Evolutionary conservation across 257 asterid genomes (phyloP), one percentile per base, ranked within the genome.

Genomic region (Striga asiatica): DNA sequence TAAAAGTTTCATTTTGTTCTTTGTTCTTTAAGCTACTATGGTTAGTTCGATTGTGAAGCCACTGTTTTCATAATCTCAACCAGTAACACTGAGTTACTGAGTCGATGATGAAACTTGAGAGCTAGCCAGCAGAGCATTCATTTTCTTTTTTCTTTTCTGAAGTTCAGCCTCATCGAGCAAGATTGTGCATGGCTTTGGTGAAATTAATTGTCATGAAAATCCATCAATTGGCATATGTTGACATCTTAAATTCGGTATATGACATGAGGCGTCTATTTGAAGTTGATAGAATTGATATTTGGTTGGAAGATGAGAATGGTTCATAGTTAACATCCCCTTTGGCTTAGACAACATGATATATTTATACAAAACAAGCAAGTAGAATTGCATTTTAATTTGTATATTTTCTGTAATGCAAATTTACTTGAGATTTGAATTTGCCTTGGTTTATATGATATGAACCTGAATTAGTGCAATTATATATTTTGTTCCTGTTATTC

Each of bases 61-160:
- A 49, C 14, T 6, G 7, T 48, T 35, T 25, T 28, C 54, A 41
- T 39, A 24, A 39, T 45, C 54, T 45, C 28, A 68, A 55, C 54
- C 55, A 29, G 63, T 25, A 41, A 19, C 49, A 37, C 58, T 27
- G 61, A 46, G 39, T 37, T 22, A 53, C 58, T 24, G 47, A 43
- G 8, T 43, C 49, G 18, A 42, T 17, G 19, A 43, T 18, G 2
- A 16, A 18, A 46, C 16, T 19, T 16, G 21, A 34, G 32, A 11
- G 31, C 62, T 13, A 31, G 50, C 43, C 32, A 53, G 27, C 22
- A 52, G 50, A 45, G 10, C n/a, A 7, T n/a, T n/a, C n/a, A n/a
- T n/a, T n/a, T n/a, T n/a, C n/a, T 35, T 14, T 35, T 19, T 43
- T 14, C 16, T 20, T 32, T 21, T 37, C 22, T 39, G 45, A 35